Evolutionary conservation across 139 green algal genomes (phyloP).

Genomic region (Yamagishiella unicocca): DNA sequence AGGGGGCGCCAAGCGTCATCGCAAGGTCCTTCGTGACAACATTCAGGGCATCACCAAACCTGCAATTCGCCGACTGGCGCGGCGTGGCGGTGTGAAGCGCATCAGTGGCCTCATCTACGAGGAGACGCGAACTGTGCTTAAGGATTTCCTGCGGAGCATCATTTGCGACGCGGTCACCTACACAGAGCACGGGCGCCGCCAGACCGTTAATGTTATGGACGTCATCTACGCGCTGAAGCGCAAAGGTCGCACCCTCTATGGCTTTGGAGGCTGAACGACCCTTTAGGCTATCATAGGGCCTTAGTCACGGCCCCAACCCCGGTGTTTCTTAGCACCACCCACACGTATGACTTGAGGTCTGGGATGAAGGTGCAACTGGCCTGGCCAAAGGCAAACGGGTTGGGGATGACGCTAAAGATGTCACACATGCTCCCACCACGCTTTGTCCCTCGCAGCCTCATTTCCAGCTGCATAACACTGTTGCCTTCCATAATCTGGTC

Average conservation of each 20-base stretch:
- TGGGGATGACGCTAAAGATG: neutral
- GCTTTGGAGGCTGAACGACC: no score
- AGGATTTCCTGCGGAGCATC: neutral
- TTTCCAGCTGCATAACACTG: neutral
- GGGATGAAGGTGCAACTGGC: no score
- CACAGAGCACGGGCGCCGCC: neutral
- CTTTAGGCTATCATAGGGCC: no score
- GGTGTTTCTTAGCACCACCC: neutral
- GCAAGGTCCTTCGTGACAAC: constrained; percentile 92
- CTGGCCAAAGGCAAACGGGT: neutral
- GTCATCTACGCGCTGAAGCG: neutral
- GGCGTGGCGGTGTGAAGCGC: constrained; percentile 64
- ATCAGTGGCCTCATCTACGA: constrained; percentile 5
- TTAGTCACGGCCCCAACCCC: neutral
- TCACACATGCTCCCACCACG: neutral
- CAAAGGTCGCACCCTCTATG: neutral
- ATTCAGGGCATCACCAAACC: constrained; percentile 96
- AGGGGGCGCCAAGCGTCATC: constrained; percentile 88
- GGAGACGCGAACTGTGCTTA: neutral
- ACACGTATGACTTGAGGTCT: neutral
- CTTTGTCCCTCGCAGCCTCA: neutral
- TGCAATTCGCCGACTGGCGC: constrained; percentile 86
- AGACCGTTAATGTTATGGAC: neutral
- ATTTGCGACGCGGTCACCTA: neutral
- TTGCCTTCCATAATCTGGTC: neutral